Percentiles rank a stretch among this genome's conserved stretches.
Evolutionary conservation across 768 basidiomycete species (phyloP).

Genomic region (Pisolithus tinctorius): DNA sequence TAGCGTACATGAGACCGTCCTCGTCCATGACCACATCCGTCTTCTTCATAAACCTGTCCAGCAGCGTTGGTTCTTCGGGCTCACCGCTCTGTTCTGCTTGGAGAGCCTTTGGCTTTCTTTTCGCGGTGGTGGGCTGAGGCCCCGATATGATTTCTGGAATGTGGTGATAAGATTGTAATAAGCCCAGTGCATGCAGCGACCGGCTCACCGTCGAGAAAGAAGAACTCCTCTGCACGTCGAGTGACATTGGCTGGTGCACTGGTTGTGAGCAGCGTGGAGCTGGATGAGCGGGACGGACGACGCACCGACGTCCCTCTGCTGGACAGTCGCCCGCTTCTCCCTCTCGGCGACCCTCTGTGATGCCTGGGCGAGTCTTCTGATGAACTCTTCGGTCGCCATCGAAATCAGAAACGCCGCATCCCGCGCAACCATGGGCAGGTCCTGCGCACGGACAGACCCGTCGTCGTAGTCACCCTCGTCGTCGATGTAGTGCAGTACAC

Average conservation of each 20-base stretch:
- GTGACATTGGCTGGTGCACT: conserved; percentile 46
- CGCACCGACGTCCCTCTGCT: conserved; percentile 75
- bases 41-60: conserved; percentile 44
- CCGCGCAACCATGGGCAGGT: conserved; percentile 66
- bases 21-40: conserved; percentile 46
- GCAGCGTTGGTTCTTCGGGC: conserved; percentile 31
- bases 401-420: conserved; percentile 79
- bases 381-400: conserved; percentile 84
- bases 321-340: conserved; percentile 70
- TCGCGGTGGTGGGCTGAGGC: conserved; percentile 25
- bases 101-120: conserved; percentile 35
- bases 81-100: conserved; percentile 9
- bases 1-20: conserved; percentile 53
- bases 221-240: conserved; percentile 64
- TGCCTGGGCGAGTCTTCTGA: conserved; percentile 65
- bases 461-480: neutral
- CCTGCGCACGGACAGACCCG: conserved; percentile 33
- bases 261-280: neutral
- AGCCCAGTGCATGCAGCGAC: neutral
- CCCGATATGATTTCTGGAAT: conserved; percentile 33
- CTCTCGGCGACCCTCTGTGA: conserved; percentile 62
- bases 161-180: conserved; percentile 39
- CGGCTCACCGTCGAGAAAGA: conserved; percentile 66
- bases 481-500: conserved; percentile 7
- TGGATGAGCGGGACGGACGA: conserved; percentile 1